phyloP scores from a whole-genome alignment of 306 rosid genomes.

The Alnus rubra region DNA sequence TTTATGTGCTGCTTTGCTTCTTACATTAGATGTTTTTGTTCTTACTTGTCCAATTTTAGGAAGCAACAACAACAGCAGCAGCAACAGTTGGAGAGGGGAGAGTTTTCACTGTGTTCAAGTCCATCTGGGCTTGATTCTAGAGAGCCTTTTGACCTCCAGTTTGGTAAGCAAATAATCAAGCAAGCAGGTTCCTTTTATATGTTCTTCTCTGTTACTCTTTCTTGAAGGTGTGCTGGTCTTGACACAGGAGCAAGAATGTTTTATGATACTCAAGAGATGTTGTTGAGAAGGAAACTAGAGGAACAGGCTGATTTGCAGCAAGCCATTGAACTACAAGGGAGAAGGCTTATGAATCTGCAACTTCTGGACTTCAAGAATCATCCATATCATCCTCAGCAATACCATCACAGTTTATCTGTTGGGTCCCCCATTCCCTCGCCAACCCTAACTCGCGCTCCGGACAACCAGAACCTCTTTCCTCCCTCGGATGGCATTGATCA shows the following conservation, averaged over 20 bases:
- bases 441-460: conserved; percentile 49
- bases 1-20: not conserved
- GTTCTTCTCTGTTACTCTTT: not conserved
- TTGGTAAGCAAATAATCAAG: conserved; percentile 40
- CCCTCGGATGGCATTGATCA: conserved; percentile 55
- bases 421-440: conserved; percentile 53
- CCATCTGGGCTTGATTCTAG: conserved; percentile 44
- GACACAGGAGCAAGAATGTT: conserved; percentile 68
- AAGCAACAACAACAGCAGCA: conserved; percentile 50
- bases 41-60: conserved; percentile 26
- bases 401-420: conserved; percentile 67
- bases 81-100: conserved; percentile 48
- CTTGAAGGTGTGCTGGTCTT: not conserved
- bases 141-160: conserved; percentile 44
- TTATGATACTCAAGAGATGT: conserved; percentile 59
- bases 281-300: conserved; percentile 70
- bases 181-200: not conserved
- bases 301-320: conserved; percentile 89
- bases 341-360: conserved; percentile 80
- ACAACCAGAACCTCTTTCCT: conserved; percentile 37
- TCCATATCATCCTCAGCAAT: conserved; percentile 42
- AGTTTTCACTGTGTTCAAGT: conserved; percentile 47
- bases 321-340: conserved; percentile 77
- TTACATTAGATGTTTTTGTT: not conserved
- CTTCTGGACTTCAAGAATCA: conserved; percentile 78